phyloP scores from a whole-genome alignment of 2,329 filamentous ascomycete species.

The Camptophora hylomeconis region DNA sequence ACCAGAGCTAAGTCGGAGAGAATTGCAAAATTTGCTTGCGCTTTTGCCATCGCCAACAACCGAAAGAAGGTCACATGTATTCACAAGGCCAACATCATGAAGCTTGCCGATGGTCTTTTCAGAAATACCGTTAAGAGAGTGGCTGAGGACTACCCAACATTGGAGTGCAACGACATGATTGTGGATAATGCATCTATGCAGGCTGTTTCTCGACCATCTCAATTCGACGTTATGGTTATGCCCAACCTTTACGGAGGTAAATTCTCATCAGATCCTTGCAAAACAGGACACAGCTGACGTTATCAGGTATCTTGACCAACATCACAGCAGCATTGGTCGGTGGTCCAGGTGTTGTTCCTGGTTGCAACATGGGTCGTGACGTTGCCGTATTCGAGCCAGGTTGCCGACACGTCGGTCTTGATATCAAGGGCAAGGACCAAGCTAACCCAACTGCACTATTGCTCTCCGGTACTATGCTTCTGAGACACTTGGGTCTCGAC shows the following conservation, averaged over 20 bases:
- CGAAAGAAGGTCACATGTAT: conserved; percentile 99
- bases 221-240: conserved; percentile 99
- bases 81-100: conserved; percentile 99
- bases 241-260: conserved; percentile 79
- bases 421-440: conserved; percentile 99
- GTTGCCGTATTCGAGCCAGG: conserved; percentile 98
- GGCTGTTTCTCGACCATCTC: conserved; percentile 87
- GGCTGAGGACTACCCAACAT: conserved; percentile 86
- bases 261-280: background rate
- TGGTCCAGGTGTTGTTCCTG: conserved; percentile 90
- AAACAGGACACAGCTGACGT: background rate
- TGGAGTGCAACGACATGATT: conserved; percentile 98
- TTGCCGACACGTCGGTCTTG: conserved; percentile 96
- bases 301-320: conserved; percentile 81
- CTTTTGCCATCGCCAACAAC: conserved; percentile 96
- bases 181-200: conserved; percentile 99
- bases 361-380: conserved; percentile 98
- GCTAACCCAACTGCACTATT: conserved; percentile 95
- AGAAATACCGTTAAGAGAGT: conserved; percentile 90
- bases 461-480: conserved; percentile 89
- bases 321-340: conserved; percentile 94
- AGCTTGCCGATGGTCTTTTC: conserved; percentile 97
- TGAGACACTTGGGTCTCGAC: conserved; percentile 92
- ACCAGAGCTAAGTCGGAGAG: conserved; percentile 98
- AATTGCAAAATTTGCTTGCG: conserved; percentile 97